Percentiles rank a stretch among this genome's conserved stretches.
Conservation (phyloP, 352 stramenopile species). For the Pythium grandisporangium region DNA sequence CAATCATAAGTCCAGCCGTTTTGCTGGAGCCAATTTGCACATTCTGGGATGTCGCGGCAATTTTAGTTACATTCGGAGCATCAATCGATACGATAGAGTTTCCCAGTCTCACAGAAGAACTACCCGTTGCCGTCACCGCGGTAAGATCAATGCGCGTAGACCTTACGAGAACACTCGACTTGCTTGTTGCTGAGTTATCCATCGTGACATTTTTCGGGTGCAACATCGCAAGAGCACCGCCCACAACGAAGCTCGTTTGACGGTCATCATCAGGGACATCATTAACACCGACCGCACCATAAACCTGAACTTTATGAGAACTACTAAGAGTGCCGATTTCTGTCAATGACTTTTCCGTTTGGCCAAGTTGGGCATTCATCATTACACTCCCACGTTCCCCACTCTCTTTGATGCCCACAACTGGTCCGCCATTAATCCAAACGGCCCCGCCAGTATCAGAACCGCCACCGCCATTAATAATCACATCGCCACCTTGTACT, state of each 20-base stretch:
- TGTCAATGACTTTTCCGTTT: constrained; percentile 28
- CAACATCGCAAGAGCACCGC: constrained; percentile 26
- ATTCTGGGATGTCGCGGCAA: neutral
- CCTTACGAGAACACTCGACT: constrained; percentile 27
- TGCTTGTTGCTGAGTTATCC: constrained; percentile 25
- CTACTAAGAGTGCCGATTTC: constrained; percentile 48
- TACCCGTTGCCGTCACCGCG: neutral
- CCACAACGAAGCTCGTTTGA: constrained; percentile 30
- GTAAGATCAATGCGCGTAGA: constrained; percentile 23
- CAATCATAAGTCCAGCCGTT: neutral
- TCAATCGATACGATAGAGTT: neutral
- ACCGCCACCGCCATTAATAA: constrained; percentile 43
- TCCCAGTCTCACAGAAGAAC: no score
- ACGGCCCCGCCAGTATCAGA: constrained; percentile 33
- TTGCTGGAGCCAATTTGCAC: neutral
- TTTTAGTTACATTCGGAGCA: neutral
- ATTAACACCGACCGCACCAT: constrained; percentile 53
- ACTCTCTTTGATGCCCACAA: constrained; percentile 12
- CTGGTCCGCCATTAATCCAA: constrained; percentile 29
- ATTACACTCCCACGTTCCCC: constrained; percentile 22
- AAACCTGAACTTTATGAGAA: constrained; percentile 39
- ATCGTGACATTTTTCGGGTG: constrained; percentile 32
- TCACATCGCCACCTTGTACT: constrained; percentile 37
- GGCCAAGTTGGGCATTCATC: constrained; percentile 47
- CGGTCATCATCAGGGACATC: constrained; percentile 20